Percentiles rank a stretch among this genome's conserved stretches.
phyloP scores from a whole-genome alignment of 768 basidiomycete species.

The Nidularia pulvinata region DNA sequence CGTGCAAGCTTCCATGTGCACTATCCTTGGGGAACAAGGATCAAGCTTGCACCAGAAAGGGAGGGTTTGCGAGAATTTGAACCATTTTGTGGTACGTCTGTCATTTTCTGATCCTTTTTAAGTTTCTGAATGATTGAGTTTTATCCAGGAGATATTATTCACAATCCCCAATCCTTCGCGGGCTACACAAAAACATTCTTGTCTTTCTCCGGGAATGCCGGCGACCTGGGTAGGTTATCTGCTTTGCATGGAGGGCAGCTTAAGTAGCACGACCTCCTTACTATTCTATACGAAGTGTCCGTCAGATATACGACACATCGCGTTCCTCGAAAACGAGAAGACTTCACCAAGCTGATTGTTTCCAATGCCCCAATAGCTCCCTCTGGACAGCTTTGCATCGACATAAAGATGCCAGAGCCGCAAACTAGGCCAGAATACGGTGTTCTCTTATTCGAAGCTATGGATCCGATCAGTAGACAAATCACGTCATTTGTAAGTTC shows the following conservation, averaged over 20 bases:
- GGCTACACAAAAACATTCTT: slow-evolving; percentile 4
- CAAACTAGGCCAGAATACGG: slow-evolving; percentile 1
- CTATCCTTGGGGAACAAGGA: background rate
- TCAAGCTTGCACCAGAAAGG: background rate
- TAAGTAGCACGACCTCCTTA: background rate
- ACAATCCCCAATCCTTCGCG: slow-evolving; percentile 3
- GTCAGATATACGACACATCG: slow-evolving; percentile 3
- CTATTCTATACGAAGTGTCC: background rate
- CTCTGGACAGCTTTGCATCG: slow-evolving; percentile 5
- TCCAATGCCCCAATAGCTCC: slow-evolving; percentile 1
- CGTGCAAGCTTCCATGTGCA: background rate
- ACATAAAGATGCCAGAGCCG: slow-evolving; percentile 3
- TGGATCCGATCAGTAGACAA: background rate
- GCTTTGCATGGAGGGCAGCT: background rate
- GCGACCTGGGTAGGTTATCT: slow-evolving; percentile 3
- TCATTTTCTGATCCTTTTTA: background rate
- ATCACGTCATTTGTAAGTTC: slow-evolving; percentile 1
- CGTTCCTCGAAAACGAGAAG: slow-evolving; percentile 1
- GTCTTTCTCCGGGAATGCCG: slow-evolving; percentile 7
- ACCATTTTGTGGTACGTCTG: slow-evolving; percentile 4
- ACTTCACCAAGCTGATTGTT: background rate
- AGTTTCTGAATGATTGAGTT: background rate
- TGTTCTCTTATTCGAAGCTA: slow-evolving; percentile 4
- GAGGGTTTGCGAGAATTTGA: background rate
- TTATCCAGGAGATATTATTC: slow-evolving; percentile 4